Percentiles rank a stretch among this genome's conserved stretches.
Conservation (phyloP, 768 basidiomycete species). For the Termitomyces sp. region DNA sequence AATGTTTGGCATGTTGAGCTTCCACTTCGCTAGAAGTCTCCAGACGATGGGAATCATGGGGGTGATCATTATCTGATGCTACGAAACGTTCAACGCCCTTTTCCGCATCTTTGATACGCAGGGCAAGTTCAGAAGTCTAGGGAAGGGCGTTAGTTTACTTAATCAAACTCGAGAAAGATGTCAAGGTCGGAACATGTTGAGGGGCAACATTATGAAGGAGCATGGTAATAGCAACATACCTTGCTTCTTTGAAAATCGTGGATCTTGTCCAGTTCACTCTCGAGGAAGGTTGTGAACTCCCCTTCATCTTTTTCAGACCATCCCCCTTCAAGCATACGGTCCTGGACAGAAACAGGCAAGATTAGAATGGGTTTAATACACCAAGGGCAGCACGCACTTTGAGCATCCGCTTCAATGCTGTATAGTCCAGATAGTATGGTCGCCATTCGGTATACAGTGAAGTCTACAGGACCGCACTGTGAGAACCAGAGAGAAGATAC, state of each 20-base stretch:
- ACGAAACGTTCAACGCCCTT: slow-evolving; percentile 78
- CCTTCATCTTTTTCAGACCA: slow-evolving; percentile 83
- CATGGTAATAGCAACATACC: slow-evolving; percentile 33
- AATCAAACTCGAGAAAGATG: background rate
- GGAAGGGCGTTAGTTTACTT: background rate
- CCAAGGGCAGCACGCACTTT: slow-evolving; percentile 46
- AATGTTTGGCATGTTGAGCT: slow-evolving; percentile 46
- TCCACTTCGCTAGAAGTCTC: slow-evolving; percentile 47
- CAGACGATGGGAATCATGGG: slow-evolving; percentile 14
- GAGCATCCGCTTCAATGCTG: slow-evolving; percentile 82
- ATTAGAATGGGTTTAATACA: background rate
- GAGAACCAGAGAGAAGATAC: background rate
- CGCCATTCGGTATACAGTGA: slow-evolving; percentile 90
- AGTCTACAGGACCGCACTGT: slow-evolving; percentile 39
- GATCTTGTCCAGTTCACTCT: slow-evolving; percentile 88
- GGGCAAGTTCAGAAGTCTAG: slow-evolving; percentile 78
- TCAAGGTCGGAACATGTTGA: background rate
- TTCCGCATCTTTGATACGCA: slow-evolving; percentile 80
- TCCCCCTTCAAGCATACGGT: slow-evolving; percentile 42
- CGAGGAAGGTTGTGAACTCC: slow-evolving; percentile 76
- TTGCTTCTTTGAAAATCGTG: slow-evolving; percentile 91
- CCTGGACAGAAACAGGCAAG: slow-evolving; percentile 16
- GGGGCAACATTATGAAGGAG: background rate
- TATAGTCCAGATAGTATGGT: slow-evolving; percentile 88
- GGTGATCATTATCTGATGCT: slow-evolving; percentile 38